Conservation (phyloP, 495 filamentous ascomycete genomes). For the Xylaria curta region DNA sequence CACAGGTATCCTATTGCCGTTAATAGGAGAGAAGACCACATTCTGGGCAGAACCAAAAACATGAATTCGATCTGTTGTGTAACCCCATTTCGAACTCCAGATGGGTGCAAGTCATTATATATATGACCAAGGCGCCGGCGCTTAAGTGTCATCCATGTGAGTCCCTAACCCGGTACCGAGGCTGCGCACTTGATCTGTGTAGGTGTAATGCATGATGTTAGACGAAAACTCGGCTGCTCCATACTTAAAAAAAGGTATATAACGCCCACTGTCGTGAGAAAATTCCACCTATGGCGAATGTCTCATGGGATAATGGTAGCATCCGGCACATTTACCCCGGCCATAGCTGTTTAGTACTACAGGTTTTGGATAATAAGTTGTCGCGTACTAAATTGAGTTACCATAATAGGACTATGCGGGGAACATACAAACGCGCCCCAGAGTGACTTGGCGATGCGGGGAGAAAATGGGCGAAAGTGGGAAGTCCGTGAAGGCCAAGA, state of each 20-base stretch:
- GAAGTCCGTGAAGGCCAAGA: not conserved
- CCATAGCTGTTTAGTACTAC: not conserved
- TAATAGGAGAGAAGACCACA: not conserved
- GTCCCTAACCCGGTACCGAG: not conserved
- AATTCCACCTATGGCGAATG: not conserved
- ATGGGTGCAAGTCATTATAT: not conserved
- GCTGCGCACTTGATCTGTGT: not conserved
- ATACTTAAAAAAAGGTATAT: not conserved
- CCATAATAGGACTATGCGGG: not conserved
- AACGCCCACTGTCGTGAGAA: not conserved
- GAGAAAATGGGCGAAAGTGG: not conserved
- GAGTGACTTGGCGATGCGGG: conserved; percentile 15
- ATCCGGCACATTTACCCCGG: conserved; percentile 3
- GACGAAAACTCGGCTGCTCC: not conserved
- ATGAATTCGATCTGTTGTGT: not conserved
- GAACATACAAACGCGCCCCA: not conserved
- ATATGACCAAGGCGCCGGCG: not conserved
- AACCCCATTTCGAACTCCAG: not conserved
- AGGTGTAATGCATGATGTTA: not conserved
- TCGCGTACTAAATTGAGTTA: not conserved
- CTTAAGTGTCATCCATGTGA: not conserved
- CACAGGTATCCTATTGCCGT: not conserved
- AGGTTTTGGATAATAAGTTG: not conserved
- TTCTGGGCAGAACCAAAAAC: not conserved
- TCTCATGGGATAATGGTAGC: not conserved